Conservation (phyloP, 805 yeast genomes). For the Metschnikowia lochheadii region DNA sequence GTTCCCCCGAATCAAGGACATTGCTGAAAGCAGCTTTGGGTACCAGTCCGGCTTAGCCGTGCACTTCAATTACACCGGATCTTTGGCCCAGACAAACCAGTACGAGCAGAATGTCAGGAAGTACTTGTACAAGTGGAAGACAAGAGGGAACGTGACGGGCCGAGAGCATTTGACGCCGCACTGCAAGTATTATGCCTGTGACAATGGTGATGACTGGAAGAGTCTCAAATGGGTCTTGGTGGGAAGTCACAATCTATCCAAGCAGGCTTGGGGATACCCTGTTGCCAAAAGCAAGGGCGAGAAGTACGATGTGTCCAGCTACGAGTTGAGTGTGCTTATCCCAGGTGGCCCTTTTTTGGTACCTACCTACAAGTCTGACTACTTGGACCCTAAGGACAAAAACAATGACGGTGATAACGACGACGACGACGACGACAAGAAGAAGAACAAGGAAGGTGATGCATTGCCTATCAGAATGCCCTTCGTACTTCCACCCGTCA, state of each 20-base stretch:
- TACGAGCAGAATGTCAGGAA: slow-evolving; percentile 38
- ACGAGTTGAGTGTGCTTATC: slow-evolving; percentile 35
- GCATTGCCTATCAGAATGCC: slow-evolving; percentile 47
- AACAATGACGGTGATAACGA: not conserved
- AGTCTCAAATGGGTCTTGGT: slow-evolving; percentile 64
- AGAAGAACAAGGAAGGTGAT: not conserved
- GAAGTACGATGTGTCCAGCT: slow-evolving; percentile 31
- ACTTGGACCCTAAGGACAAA: not conserved
- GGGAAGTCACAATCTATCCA: slow-evolving; percentile 72
- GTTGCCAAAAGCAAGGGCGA: slow-evolving; percentile 13
- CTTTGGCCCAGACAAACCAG: slow-evolving; percentile 29
- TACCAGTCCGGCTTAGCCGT: slow-evolving; percentile 47
- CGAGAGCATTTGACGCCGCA: slow-evolving; percentile 52
- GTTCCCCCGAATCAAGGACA: slow-evolving; percentile 42
- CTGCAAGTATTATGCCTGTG: slow-evolving; percentile 60
- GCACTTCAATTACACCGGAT: slow-evolving; percentile 38
- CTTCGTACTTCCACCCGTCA: slow-evolving; percentile 47
- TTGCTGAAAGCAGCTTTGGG: slow-evolving; percentile 42
- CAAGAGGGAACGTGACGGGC: slow-evolving; percentile 21
- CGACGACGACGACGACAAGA: not conserved
- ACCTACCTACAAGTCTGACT: slow-evolving; percentile 44
- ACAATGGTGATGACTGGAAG: slow-evolving; percentile 46
- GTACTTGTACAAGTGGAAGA: slow-evolving; percentile 45
- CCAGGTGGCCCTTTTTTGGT: slow-evolving; percentile 27
- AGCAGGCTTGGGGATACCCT: slow-evolving; percentile 74